A percentile compares a stretch with the other conserved stretches of the same genome.
Conservation (phyloP, 148 eudicot genomes). For the Chenopodium formosanum region DNA sequence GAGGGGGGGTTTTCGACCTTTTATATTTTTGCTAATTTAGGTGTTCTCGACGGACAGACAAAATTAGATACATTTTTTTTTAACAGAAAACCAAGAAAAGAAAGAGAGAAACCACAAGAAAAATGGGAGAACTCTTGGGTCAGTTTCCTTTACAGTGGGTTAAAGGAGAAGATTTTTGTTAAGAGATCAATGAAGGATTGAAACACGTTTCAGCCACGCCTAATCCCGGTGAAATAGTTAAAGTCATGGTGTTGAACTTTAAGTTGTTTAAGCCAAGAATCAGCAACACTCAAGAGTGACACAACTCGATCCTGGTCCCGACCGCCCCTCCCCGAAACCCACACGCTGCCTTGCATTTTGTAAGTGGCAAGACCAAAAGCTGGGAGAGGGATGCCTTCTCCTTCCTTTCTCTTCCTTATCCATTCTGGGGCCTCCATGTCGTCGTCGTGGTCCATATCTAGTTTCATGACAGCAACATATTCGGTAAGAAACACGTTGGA, state of each 20-base stretch:
- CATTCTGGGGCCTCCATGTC: conserved; percentile 33
- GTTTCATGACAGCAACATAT: conserved; percentile 14
- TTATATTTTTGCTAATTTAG: no score
- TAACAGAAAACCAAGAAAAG: not conserved
- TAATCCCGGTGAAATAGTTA: conserved; percentile 72
- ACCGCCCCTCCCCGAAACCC: conserved; percentile 61
- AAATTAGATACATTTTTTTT: no score
- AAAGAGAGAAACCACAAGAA: not conserved
- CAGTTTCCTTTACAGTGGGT: not conserved
- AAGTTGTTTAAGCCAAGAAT: conserved; percentile 94
- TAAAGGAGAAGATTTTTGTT: not conserved
- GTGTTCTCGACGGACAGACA: no score
- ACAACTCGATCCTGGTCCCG: conserved; percentile 68
- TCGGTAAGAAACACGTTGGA: not conserved
- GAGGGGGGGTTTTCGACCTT: not conserved
- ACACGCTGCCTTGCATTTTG: conserved; percentile 84
- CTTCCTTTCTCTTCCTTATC: conserved; percentile 58
- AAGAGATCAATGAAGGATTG: not conserved
- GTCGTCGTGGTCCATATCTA: conserved; percentile 71
- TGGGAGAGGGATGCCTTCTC: conserved; percentile 66
- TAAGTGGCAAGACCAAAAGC: conserved; percentile 89
- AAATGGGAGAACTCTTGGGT: not conserved
- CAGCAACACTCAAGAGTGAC: conserved; percentile 78
- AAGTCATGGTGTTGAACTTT: conserved; percentile 93
- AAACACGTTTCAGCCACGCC: conserved; percentile 45